Percentiles rank a stretch among this genome's conserved stretches.
Evolutionary conservation across 495 filamentous ascomycete genomes (phyloP).

Genomic region (Clohesyomyces aquaticus): DNA sequence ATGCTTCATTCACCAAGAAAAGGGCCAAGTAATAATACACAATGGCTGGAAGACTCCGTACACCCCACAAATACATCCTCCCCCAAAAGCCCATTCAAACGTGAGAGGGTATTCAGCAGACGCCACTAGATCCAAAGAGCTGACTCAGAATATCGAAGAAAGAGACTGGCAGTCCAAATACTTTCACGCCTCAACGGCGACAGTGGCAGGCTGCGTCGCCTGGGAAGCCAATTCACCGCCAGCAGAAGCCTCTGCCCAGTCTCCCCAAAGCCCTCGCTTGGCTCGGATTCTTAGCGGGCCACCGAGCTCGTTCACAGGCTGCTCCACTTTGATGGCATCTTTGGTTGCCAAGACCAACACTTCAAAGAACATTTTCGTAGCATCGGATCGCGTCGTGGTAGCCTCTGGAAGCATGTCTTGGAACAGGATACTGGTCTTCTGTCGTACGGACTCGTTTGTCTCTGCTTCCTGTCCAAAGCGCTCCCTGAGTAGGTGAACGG

Average conservation of each 20-base stretch:
- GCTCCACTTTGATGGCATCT: conserved; percentile 97
- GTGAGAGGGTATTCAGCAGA: conserved; percentile 27
- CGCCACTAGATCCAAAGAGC: conserved; percentile 9
- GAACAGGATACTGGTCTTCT: conserved; percentile 80
- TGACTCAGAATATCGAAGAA: conserved; percentile 1
- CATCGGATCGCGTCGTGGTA: conserved; percentile 78
- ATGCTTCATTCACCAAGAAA: conserved; percentile 5
- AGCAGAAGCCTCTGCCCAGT: conserved; percentile 88
- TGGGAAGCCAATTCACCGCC: conserved; percentile 59
- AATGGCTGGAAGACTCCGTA: background rate
- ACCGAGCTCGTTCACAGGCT: conserved; percentile 72
- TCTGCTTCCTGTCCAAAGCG: conserved; percentile 72
- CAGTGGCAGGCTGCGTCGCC: conserved; percentile 15
- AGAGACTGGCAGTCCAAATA: background rate
- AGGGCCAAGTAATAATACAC: background rate
- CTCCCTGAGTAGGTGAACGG: conserved; percentile 91
- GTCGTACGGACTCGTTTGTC: conserved; percentile 59
- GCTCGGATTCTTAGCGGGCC: conserved; percentile 77
- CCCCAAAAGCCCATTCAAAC: background rate
- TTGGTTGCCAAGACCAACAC: conserved; percentile 93
- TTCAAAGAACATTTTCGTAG: conserved; percentile 99
- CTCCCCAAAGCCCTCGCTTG: conserved; percentile 91
- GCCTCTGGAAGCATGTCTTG: conserved; percentile 86
- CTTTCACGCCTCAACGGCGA: conserved; percentile 17
- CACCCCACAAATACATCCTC: background rate